A percentile compares a stretch with the other conserved stretches of the same genome.
phyloP scores from a whole-genome alignment of 2,329 filamentous ascomycete species.

The Simplicillium sp. region DNA sequence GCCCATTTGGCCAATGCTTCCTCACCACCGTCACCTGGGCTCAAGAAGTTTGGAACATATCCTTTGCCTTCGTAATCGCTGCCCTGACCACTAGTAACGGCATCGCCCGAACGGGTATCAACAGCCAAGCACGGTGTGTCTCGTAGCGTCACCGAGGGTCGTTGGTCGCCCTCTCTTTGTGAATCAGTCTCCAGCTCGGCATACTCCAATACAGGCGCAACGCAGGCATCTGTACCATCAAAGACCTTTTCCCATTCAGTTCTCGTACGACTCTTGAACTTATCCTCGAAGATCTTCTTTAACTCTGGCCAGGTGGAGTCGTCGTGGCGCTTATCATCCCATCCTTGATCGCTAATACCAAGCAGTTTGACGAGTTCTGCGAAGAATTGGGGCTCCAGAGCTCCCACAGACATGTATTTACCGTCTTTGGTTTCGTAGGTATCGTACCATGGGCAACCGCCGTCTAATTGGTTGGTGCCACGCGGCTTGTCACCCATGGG shows the following conservation, averaged over 20 bases:
- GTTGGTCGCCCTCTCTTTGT: slow-evolving; percentile 55
- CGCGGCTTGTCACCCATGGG: slow-evolving; percentile 53
- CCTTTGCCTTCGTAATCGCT: slow-evolving; percentile 55
- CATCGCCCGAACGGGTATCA: slow-evolving; percentile 22
- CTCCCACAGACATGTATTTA: slow-evolving; percentile 77
- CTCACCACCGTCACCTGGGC: slow-evolving; percentile 64
- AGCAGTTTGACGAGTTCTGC: slow-evolving; percentile 56
- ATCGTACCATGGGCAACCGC: slow-evolving; percentile 80
- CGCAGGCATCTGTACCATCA: slow-evolving; percentile 86
- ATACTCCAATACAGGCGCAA: slow-evolving; percentile 76
- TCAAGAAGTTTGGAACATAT: slow-evolving; percentile 52
- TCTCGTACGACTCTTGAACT: slow-evolving; percentile 62
- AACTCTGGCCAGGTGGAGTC: slow-evolving; percentile 59
- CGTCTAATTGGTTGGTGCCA: slow-evolving; percentile 72
- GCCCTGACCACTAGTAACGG: slow-evolving; percentile 48
- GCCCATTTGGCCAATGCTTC: slow-evolving; percentile 61
- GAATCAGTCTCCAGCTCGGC: slow-evolving; percentile 51
- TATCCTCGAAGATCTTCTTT: slow-evolving; percentile 45
- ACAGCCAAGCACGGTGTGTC: slow-evolving; percentile 61
- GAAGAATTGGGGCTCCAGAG: slow-evolving; percentile 84
- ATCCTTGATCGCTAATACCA: slow-evolving; percentile 40
- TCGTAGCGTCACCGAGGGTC: slow-evolving; percentile 59
- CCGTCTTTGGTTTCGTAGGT: slow-evolving; percentile 79
- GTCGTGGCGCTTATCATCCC: slow-evolving; percentile 48
- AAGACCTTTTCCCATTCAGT: slow-evolving; percentile 78